phyloP scores from a whole-genome alignment of 2,329 filamentous ascomycete genomes.

The Teratosphaeria zuluensis region DNA sequence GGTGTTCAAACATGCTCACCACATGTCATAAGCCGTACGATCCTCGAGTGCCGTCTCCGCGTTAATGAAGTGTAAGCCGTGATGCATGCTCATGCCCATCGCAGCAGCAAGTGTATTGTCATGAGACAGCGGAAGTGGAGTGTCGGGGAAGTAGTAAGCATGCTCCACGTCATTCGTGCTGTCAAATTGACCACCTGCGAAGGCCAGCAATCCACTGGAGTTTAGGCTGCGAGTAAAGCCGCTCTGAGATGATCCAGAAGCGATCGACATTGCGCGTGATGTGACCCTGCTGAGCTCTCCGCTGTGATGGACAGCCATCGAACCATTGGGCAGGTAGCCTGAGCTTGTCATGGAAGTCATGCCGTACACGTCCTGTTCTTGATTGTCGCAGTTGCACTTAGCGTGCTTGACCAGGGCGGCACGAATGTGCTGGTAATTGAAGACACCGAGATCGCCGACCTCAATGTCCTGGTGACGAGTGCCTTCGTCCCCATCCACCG shows the following conservation, averaged over 20 bases:
- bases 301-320: background rate
- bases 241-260: background rate
- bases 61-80: background rate
- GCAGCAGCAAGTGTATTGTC: background rate
- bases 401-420: background rate
- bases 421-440: background rate
- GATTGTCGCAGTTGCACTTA: background rate
- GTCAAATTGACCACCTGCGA: background rate
- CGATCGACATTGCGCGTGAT: background rate
- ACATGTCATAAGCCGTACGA: background rate
- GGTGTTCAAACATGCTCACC: background rate
- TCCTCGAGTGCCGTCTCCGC: background rate
- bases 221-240: background rate
- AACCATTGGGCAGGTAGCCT: background rate
- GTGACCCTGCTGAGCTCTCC: background rate
- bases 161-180: background rate
- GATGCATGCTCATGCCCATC: background rate
- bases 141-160: background rate
- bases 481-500: background rate
- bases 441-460: background rate
- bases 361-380: background rate
- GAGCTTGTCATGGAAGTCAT: background rate
- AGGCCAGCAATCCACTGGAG: background rate
- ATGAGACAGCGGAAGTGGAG: background rate
- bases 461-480: background rate